A percentile compares a stretch with the other conserved stretches of the same genome.
These are phyloP conservation scores for Pyrenophora seminiperda DNA, from an alignment of 2,329 filamentous ascomycete species.

Conservation along the genomic window DNA sequence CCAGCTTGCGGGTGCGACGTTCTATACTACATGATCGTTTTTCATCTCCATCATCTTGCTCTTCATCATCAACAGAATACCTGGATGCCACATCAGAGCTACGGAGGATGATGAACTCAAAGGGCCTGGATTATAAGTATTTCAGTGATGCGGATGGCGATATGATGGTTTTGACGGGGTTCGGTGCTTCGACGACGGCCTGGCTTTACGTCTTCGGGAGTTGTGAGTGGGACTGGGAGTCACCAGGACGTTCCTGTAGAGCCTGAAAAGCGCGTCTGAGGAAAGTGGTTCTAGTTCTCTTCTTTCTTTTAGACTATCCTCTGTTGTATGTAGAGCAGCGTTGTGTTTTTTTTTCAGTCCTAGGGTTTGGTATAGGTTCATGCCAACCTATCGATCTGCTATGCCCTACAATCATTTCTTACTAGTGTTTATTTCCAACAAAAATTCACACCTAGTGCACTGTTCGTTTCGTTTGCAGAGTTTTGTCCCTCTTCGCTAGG, in stretches of 20 bases:
- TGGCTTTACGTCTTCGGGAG: constrained; percentile 11
- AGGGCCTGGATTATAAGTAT: constrained; percentile 60
- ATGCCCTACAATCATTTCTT: too few species aligned
- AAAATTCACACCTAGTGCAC: too few species aligned
- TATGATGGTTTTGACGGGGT: constrained; percentile 30
- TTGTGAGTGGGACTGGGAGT: constrained; percentile 22
- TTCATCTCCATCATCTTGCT: constrained; percentile 59
- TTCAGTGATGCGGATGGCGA: constrained; percentile 46
- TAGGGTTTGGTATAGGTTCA: too few species aligned
- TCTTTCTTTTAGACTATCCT: not conserved
- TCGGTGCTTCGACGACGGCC: constrained; percentile 21
- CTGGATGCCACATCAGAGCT: constrained; percentile 61
- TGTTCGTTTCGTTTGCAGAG: too few species aligned
- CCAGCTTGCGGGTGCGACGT: constrained; percentile 63
- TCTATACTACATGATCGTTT: constrained; percentile 62
- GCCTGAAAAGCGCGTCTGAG: constrained; percentile 29
- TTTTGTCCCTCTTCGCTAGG: too few species aligned
- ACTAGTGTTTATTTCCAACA: too few species aligned
- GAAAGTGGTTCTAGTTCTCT: not conserved
- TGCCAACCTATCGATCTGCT: too few species aligned
- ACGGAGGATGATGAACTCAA: constrained; percentile 61
- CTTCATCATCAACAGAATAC: constrained; percentile 63
- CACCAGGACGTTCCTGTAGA: constrained; percentile 28
- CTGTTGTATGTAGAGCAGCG: too few species aligned
- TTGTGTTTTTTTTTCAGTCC: too few species aligned